These are phyloP conservation scores for Stephanodiscus triporus DNA, from an alignment of 108 stramenopile species.

Conservation along the genomic window DNA sequence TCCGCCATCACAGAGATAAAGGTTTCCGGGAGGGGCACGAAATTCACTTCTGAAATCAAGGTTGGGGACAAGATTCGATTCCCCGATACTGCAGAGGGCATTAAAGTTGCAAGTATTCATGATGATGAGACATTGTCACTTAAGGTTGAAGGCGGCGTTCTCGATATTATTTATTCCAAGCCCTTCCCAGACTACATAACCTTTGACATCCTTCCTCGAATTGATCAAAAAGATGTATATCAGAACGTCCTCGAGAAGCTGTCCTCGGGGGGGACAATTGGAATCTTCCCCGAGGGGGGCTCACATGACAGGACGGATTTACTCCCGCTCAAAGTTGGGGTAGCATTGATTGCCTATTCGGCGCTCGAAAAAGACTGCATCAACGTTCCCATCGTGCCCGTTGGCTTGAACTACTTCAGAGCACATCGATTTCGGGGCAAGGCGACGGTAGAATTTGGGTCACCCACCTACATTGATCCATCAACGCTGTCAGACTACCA, in stretches of 20 bases:
- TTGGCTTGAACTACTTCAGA: constrained; percentile 97
- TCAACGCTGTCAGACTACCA: constrained; percentile 66
- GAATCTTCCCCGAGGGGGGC: constrained; percentile 99
- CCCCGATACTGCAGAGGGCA: constrained; percentile 48
- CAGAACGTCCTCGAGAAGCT: constrained; percentile 82
- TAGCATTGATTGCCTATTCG: constrained; percentile 95
- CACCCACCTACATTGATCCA: constrained; percentile 81
- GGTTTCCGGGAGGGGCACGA: constrained; percentile 63
- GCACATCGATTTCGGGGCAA: constrained; percentile 93
- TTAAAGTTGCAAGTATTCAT: constrained; percentile 72
- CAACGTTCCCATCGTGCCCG: constrained; percentile 94
- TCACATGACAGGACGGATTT: constrained; percentile 96
- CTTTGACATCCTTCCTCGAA: constrained; percentile 86
- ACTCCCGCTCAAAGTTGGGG: constrained; percentile 97
- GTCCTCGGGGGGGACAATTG: constrained; percentile 76
- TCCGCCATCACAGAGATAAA: constrained; percentile 29
- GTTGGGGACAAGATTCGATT: constrained; percentile 84
- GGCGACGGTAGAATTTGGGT: constrained; percentile 87
- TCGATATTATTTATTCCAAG: constrained; percentile 33
- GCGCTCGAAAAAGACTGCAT: constrained; percentile 90
- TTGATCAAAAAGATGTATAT: constrained; percentile 89
- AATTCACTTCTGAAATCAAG: constrained; percentile 57
- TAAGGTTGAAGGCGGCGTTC: constrained; percentile 40
- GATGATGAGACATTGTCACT: constrained; percentile 60
- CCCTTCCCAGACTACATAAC: constrained; percentile 37